Evolutionary conservation across 2,329 filamentous ascomycete species (phyloP).

Genomic region (Colletotrichum sojae): DNA sequence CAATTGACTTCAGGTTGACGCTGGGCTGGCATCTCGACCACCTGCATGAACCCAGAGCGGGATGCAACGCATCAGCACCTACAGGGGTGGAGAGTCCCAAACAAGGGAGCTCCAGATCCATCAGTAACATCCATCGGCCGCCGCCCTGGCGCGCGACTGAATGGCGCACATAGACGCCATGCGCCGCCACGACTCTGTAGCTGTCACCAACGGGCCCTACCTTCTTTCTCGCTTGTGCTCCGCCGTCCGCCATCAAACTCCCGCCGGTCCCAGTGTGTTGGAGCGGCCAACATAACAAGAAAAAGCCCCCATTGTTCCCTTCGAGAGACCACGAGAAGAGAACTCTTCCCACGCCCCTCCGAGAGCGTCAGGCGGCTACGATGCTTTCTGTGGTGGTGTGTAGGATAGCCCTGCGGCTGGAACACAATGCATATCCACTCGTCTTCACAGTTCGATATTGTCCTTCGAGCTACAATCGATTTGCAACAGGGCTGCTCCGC

Average conservation of each 20-base stretch:
- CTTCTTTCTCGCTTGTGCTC: not conserved
- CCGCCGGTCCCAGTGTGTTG: too few relatives aligned
- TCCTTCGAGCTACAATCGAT: too few relatives aligned
- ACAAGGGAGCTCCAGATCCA: not conserved
- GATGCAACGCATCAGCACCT: conserved; percentile 10
- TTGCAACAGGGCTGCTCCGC: too few relatives aligned
- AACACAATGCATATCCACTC: not conserved
- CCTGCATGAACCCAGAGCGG: conserved; percentile 9
- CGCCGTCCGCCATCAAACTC: not conserved
- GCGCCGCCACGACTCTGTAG: not conserved
- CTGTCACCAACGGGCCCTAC: not conserved
- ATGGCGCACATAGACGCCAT: not conserved
- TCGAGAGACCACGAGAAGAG: not conserved
- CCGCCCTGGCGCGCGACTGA: not conserved
- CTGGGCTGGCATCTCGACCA: not conserved
- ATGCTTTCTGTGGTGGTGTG: not conserved
- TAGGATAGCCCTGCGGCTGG: not conserved
- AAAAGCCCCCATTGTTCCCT: not conserved
- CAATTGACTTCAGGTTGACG: not conserved
- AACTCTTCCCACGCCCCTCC: not conserved
- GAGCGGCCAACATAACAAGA: not conserved
- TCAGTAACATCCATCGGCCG: not conserved
- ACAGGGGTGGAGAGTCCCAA: conserved; percentile 6
- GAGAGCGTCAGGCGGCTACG: not conserved
- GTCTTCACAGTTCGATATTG: not conserved